Conservation (phyloP, 306 rosid genomes). For the Delonix regia region DNA sequence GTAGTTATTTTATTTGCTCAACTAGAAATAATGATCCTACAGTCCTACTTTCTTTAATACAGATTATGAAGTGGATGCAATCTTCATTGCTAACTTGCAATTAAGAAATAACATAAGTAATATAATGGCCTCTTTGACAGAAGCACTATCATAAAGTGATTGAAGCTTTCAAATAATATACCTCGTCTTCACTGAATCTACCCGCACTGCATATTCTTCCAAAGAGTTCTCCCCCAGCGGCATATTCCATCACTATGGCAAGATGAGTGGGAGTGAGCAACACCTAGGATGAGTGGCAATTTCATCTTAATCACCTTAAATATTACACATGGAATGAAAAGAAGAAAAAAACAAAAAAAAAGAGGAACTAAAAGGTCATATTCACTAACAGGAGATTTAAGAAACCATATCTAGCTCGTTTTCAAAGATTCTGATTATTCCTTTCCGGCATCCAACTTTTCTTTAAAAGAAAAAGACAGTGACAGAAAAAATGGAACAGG, state of each 20-base stretch:
- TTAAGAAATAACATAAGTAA: conserved; percentile 23
- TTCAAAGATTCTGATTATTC: neutral
- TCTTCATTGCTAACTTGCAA: conserved; percentile 17
- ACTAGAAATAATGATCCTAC: neutral
- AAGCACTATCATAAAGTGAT: conserved; percentile 37
- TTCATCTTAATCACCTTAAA: neutral
- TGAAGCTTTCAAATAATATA: conserved; percentile 36
- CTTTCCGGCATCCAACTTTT: neutral
- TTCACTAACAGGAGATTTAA: neutral
- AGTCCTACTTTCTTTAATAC: conserved; percentile 22
- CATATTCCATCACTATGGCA: conserved; percentile 98
- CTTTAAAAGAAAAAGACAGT: neutral
- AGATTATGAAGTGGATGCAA: conserved; percentile 11
- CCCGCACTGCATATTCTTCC: conserved; percentile 96
- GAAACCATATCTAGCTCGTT: conserved; percentile 14
- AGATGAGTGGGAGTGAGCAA: conserved; percentile 84
- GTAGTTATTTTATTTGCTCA: neutral
- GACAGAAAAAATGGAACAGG: neutral
- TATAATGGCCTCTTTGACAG: conserved; percentile 42
- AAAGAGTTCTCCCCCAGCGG: conserved; percentile 93
- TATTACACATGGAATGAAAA: neutral
- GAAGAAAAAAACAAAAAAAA: too few species aligned
- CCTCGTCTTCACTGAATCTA: conserved; percentile 98
- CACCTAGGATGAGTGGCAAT: conserved; percentile 54
- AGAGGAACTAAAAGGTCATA: neutral